These are phyloP conservation scores for Populus simonii DNA, from an alignment of 345 rosid species.

Conservation along the genomic window DNA sequence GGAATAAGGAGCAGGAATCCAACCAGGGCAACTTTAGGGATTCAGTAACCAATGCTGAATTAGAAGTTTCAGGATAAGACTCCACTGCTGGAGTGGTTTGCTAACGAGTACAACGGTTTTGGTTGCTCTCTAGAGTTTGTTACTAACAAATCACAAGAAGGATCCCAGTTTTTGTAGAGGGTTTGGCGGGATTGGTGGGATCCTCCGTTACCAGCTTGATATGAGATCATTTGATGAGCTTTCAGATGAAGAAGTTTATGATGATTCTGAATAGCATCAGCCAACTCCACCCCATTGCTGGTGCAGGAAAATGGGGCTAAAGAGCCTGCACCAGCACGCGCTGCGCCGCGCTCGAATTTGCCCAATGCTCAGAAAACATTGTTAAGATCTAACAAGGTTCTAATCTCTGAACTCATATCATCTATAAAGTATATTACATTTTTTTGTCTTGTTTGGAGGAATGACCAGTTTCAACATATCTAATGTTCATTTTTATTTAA, in stretches of 20 bases:
- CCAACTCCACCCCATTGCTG: slow-evolving; percentile 39
- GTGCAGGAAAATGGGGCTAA: slow-evolving; percentile 45
- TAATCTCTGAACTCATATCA: slow-evolving; percentile 1
- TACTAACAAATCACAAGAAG: slow-evolving; percentile 91
- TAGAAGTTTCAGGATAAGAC: slow-evolving; percentile 75
- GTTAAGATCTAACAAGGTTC: slow-evolving; percentile 20
- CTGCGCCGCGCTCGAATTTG: slow-evolving; percentile 10
- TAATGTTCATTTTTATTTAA: neutral
- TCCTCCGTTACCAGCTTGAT: slow-evolving; percentile 88
- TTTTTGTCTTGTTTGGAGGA: neutral
- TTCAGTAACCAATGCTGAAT: slow-evolving; percentile 48
- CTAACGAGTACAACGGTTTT: slow-evolving; percentile 76
- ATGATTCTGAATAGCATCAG: slow-evolving; percentile 82
- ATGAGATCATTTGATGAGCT: slow-evolving; percentile 77
- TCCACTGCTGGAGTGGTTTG: slow-evolving; percentile 88
- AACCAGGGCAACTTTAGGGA: slow-evolving; percentile 77
- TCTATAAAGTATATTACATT: neutral
- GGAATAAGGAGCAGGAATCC: slow-evolving; percentile 74
- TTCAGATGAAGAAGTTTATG: slow-evolving; percentile 64
- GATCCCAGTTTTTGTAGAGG: slow-evolving; percentile 94
- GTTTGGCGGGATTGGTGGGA: slow-evolving; percentile 91
- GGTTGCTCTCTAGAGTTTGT: slow-evolving; percentile 85
- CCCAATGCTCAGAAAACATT: slow-evolving; percentile 9
- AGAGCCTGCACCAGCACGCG: slow-evolving; percentile 41
- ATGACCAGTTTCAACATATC: neutral